Percentiles rank a stretch among this genome's conserved stretches.
Conservation (phyloP, 2,329 filamentous ascomycete genomes). For the Botrytis paeoniae region DNA sequence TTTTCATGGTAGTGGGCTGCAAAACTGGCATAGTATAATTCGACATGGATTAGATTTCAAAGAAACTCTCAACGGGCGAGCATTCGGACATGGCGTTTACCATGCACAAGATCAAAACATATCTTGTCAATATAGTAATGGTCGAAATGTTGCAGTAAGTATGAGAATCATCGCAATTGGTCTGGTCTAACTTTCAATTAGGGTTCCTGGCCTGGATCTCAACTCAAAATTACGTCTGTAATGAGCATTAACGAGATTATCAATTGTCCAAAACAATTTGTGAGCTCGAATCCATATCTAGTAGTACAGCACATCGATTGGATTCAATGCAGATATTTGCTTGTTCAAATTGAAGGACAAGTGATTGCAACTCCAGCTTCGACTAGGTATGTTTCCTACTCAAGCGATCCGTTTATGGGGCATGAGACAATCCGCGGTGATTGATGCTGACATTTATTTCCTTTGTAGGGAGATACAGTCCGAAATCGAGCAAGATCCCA, state of each 20-base stretch:
- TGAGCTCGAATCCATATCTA: conserved; percentile 54
- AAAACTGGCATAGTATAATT: conserved; percentile 89
- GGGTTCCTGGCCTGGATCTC: conserved; percentile 63
- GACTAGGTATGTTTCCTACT: background rate
- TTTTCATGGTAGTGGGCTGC: conserved; percentile 75
- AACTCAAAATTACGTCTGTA: conserved; percentile 55
- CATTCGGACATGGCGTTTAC: conserved; percentile 79
- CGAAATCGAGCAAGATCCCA: conserved; percentile 33
- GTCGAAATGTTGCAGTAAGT: conserved; percentile 21
- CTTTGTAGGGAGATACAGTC: background rate
- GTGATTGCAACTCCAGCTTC: background rate
- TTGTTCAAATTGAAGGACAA: conserved; percentile 47
- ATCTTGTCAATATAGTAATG: conserved; percentile 42
- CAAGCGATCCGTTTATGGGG: background rate
- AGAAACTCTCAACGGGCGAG: conserved; percentile 59
- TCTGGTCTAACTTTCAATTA: conserved; percentile 21
- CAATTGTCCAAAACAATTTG: conserved; percentile 65
- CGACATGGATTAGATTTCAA: conserved; percentile 76
- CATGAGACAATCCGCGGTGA: background rate
- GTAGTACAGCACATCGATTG: conserved; percentile 76
- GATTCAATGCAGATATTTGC: conserved; percentile 87
- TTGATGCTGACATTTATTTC: background rate
- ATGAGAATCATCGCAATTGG: background rate
- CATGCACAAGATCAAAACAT: conserved; percentile 60
- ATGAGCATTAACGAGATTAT: conserved; percentile 83